Base-by-base conservation (phyloP, 805 yeast species). In the Lipomyces starkeyi region DNA sequence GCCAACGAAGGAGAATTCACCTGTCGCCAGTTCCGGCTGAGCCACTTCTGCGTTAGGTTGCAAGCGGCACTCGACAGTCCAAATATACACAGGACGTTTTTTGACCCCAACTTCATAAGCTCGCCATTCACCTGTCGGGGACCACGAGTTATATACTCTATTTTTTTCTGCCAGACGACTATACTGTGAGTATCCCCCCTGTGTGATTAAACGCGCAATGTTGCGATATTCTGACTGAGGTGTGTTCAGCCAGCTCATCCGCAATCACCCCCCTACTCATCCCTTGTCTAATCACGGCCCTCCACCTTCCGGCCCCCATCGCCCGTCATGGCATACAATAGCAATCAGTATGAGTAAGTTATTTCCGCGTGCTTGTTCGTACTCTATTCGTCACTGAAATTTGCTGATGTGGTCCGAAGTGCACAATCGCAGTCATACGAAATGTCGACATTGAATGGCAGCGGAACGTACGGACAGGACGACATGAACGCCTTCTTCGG, bases 401-500 rank as follows among this genome's bases (percentile, higher is more conserved):
- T 43, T 43, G 22, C 49, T 43, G 22, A 43, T 43, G 49, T 43
- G 8, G 20, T 43, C 20, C 20, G 14, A 43, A 43, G 49, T 8
- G 25, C 49, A 11, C 49, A 43, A 43, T 29, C 32, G 32, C 49
- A 63, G 49, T 63, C 40, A 22, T 69, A 69, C 65, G 72, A 69
- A 55, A 68, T 69, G 71, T 58, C 66, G n/a, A 65, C 54, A 56
- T 25, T 65, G 49, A 53, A 47, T 53, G 62, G 65, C 55, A 22
- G 53, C 60, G 70, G 68, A 59, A 53, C 53, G 20, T 61, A 20
- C 52, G 35, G 49, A 22, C 64, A 59, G 32, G 72, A 69, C 47
- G 72, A 69, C 61, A 66, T 67, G 68, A 37, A 52, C 52, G 49
- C 49, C 20, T 91, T 90, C 77, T 91, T 90, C 86, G 83, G 85